Evolutionary conservation across 1,284 basidiomycete genomes (phyloP).

Genomic region (Rhodotorula sp.): DNA sequence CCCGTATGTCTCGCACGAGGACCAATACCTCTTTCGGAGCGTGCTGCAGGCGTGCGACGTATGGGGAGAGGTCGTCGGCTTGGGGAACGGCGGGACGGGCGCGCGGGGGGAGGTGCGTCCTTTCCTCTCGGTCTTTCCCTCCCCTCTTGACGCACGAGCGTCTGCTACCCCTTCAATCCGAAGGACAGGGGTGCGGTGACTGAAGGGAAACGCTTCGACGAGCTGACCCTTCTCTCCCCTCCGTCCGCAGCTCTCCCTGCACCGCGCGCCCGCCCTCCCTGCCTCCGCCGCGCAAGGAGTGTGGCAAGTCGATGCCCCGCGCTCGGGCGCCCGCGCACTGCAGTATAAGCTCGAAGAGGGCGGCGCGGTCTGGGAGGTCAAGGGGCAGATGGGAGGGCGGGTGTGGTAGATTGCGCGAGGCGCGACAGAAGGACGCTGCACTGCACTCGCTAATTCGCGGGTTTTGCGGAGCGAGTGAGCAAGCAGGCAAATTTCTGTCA

Average conservation of each 20-base stretch:
- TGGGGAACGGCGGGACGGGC: conserved; percentile 18
- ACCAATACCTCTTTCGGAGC: conserved; percentile 36
- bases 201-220: not conserved
- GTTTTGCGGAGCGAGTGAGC: too few species aligned
- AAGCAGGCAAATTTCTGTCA: too few species aligned
- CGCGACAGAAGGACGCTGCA: too few species aligned
- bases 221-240: not conserved
- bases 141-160: too few species aligned
- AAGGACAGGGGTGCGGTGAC: too few species aligned
- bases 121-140: not conserved
- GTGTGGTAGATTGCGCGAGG: not conserved
- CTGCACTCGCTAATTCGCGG: too few species aligned
- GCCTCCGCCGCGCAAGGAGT: not conserved
- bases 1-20: too few species aligned
- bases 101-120: conserved; percentile 38
- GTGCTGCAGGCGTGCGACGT: conserved; percentile 24
- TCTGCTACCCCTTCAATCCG: too few species aligned
- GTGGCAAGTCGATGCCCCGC: conserved; percentile 3
- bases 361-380: conserved; percentile 16
- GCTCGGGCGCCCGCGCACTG: conserved; percentile 10
- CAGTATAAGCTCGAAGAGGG: conserved; percentile 41
- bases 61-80: conserved; percentile 33
- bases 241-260: conserved; percentile 27
- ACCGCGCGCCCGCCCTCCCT: conserved; percentile 30
- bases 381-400: not conserved